Evolutionary conservation across 1,284 basidiomycete species (phyloP), one percentile per base, ranked within the genome.

Genomic region (Cerioporus squamosus): DNA sequence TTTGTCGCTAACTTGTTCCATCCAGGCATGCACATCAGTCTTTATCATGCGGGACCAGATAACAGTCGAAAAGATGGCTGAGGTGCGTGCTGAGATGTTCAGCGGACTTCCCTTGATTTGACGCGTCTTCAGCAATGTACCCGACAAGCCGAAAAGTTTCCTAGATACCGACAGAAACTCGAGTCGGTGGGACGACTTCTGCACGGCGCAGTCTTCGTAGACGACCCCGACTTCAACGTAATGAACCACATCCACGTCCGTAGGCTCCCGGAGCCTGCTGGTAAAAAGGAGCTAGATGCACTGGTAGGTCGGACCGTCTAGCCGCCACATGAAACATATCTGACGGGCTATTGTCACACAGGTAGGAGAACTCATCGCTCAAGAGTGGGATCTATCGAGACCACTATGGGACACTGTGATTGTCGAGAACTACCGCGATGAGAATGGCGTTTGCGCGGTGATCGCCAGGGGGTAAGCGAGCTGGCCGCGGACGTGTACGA

Each of bases 351-450:
- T 20, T 33, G 23, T 33, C 8, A 23, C 24, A 15, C 23, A 71
- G 69, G 66, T 73, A 49, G 72, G 69, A 17, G 57, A 67, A 22
- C 64, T 73, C 56, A 69, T 72, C 39, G 72, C 70, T n/a, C 62
- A 67, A 44, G 65, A 67, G 4, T 73, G 72, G 72, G 72, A 72
- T 38, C 55, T 73, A 9, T 54, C 54, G 3, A 60, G 57, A n/a
- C 69, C 70, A 6, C 42, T 73, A 2, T 72, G 69, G 70, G 68
- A 73, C 24, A 68, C 66, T 55, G 22, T 70, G 1, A 48, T 73
- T 7, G 61, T 73, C 2, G 65, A 69, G 48, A 72, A 72, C 49
- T 71, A 71, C 45, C 65, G 64, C 20, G 70, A 70, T 44, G 67
- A 69, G 9, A 60, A 69, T 18, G 70, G 69, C 8, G 70, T 65